Percentiles rank a stretch among this genome's conserved stretches.
Conservation (phyloP, 2,329 filamentous ascomycete species). For the Talaromyces sp. region DNA sequence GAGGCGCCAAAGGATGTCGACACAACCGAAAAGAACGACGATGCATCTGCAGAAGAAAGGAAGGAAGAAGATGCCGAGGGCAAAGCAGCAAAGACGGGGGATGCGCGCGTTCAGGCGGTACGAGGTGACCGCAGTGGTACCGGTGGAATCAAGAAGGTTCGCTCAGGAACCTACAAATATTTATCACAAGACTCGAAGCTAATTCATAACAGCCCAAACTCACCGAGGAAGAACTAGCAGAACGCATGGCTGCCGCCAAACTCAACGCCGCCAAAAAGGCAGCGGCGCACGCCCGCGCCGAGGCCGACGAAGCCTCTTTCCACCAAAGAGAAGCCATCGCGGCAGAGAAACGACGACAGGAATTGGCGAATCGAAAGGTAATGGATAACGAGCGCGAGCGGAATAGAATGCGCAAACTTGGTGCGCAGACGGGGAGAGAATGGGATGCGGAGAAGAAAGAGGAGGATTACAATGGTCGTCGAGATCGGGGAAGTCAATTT, state of each 20-base stretch:
- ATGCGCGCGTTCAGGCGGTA: constrained; percentile 44
- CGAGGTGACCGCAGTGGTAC: constrained; percentile 54
- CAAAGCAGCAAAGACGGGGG: constrained; percentile 20
- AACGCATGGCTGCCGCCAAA: constrained; percentile 58
- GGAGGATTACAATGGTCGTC: constrained; percentile 48
- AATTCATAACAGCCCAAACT: constrained; percentile 52
- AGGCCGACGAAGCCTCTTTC: constrained; percentile 64
- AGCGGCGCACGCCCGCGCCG: constrained; percentile 61
- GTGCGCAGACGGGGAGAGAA: constrained; percentile 56
- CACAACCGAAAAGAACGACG: constrained; percentile 18
- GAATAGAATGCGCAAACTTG: constrained; percentile 57
- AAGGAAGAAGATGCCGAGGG: constrained; percentile 24
- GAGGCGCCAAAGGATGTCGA: constrained; percentile 27
- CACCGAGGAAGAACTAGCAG: constrained; percentile 61
- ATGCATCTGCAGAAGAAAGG: constrained; percentile 18
- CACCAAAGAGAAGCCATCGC: constrained; percentile 60
- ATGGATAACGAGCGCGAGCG: constrained; percentile 62
- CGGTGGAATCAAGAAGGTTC: constrained; percentile 49
- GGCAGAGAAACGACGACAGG: constrained; percentile 53
- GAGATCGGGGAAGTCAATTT: constrained; percentile 41
- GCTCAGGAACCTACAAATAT: background rate
- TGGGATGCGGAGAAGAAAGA: constrained; percentile 62
- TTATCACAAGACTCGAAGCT: constrained; percentile 12
- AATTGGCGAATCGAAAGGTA: constrained; percentile 49
- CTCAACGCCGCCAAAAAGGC: constrained; percentile 58